A percentile compares a stretch with the other conserved stretches of the same genome.
Evolutionary conservation across 2,329 filamentous ascomycete species (phyloP).

Genomic region (Orbilia javanica): DNA sequence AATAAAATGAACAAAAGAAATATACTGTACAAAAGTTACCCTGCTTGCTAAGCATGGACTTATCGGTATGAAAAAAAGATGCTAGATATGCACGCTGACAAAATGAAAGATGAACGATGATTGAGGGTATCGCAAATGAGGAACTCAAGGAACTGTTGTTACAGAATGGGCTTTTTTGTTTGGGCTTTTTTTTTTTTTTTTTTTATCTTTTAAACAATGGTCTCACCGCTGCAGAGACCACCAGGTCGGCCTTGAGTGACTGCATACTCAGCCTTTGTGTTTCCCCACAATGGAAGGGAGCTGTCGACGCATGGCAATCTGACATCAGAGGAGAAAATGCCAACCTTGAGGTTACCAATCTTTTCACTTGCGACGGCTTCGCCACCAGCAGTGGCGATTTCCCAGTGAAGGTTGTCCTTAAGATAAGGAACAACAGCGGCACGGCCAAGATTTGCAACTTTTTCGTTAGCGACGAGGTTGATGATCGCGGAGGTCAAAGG

Average conservation of each 20-base stretch:
- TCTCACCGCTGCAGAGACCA: slow-evolving; percentile 48
- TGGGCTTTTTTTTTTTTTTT: too few species aligned
- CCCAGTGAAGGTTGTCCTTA: slow-evolving; percentile 63
- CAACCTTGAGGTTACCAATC: slow-evolving; percentile 40
- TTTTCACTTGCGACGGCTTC: slow-evolving; percentile 43
- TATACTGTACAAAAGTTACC: slow-evolving; percentile 35
- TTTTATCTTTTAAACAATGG: slow-evolving; percentile 11
- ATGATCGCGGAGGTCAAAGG: slow-evolving; percentile 65
- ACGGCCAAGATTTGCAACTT: slow-evolving; percentile 62
- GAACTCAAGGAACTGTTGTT: slow-evolving; percentile 3
- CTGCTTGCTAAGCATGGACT: background rate
- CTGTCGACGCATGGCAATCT: slow-evolving; percentile 41
- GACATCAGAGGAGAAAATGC: slow-evolving; percentile 48
- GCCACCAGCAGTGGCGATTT: slow-evolving; percentile 45
- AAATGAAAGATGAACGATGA: slow-evolving; percentile 19
- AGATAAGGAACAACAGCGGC: slow-evolving; percentile 63
- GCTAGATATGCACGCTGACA: background rate
- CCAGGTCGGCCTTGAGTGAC: slow-evolving; percentile 51
- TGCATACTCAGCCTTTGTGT: slow-evolving; percentile 45
- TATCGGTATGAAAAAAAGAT: slow-evolving; percentile 3
- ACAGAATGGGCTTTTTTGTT: background rate
- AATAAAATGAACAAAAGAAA: slow-evolving; percentile 7
- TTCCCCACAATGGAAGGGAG: slow-evolving; percentile 44
- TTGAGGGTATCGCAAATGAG: slow-evolving; percentile 42
- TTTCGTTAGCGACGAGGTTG: slow-evolving; percentile 61